These are phyloP conservation scores for Filosporella fistucella DNA, from an alignment of 495 filamentous ascomycete species.

Conservation along the genomic window DNA sequence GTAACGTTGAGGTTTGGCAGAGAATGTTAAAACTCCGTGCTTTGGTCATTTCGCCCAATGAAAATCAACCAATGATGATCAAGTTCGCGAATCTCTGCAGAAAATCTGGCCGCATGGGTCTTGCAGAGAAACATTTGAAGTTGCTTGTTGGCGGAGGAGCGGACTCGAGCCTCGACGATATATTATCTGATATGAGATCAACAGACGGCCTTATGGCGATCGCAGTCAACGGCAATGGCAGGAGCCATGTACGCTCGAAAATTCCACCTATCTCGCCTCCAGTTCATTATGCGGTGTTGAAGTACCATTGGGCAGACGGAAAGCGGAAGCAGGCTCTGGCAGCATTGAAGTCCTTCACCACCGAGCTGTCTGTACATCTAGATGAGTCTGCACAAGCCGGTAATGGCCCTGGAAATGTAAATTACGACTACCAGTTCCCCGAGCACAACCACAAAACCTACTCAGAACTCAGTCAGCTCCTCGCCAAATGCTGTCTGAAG, in stretches of 20 bases:
- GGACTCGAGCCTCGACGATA: slow-evolving; percentile 58
- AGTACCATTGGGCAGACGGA: slow-evolving; percentile 86
- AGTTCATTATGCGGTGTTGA: slow-evolving; percentile 86
- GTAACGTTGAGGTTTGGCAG: slow-evolving; percentile 98
- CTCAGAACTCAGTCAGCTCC: slow-evolving; percentile 64
- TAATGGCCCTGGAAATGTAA: slow-evolving; percentile 37
- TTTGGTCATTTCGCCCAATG: slow-evolving; percentile 81
- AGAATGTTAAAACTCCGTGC: slow-evolving; percentile 93
- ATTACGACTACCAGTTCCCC: not conserved
- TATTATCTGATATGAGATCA: slow-evolving; percentile 27
- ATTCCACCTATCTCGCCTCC: slow-evolving; percentile 54
- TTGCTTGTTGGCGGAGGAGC: slow-evolving; percentile 49
- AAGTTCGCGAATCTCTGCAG: slow-evolving; percentile 98
- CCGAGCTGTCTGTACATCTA: slow-evolving; percentile 70
- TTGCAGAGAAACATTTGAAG: slow-evolving; percentile 95
- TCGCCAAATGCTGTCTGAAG: slow-evolving; percentile 92
- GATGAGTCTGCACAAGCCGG: slow-evolving; percentile 54
- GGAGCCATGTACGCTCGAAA: slow-evolving; percentile 16
- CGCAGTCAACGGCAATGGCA: slow-evolving; percentile 19
- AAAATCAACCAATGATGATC: slow-evolving; percentile 98
- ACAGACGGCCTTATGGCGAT: too few species aligned
- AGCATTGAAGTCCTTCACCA: slow-evolving; percentile 77
- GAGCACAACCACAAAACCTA: slow-evolving; percentile 13
- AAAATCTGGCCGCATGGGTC: slow-evolving; percentile 87
- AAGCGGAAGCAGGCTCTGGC: slow-evolving; percentile 60